These are phyloP conservation scores for Pseudogymnoascus sp. DNA, from an alignment of 2,329 filamentous ascomycete genomes.

Conservation along the genomic window DNA sequence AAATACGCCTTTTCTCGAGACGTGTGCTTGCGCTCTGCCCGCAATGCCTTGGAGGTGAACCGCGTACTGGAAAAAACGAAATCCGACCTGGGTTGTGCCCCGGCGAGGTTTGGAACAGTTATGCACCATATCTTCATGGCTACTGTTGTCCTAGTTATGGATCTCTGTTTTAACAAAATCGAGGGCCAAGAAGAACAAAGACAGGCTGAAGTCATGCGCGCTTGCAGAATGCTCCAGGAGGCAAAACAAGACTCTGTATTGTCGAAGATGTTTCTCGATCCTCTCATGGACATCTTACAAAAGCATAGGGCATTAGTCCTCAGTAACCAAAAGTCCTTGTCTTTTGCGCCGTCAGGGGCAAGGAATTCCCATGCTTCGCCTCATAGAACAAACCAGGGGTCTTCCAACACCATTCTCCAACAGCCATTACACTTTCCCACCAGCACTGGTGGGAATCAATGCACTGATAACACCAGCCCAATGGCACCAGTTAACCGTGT, in stretches of 20 bases:
- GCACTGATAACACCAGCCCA: not conserved
- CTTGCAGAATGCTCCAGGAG: constrained; percentile 29
- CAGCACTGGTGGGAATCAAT: not conserved
- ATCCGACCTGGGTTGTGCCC: constrained; percentile 18
- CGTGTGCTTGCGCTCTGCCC: constrained; percentile 30
- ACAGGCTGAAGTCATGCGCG: constrained; percentile 27
- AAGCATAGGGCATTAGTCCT: constrained; percentile 14
- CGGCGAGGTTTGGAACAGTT: constrained; percentile 25
- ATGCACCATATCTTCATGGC: constrained; percentile 32
- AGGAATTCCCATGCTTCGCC: not conserved
- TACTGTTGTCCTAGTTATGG: constrained; percentile 32
- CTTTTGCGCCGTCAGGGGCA: not conserved
- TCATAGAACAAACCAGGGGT: not conserved
- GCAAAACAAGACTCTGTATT: constrained; percentile 26
- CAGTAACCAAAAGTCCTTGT: not conserved
- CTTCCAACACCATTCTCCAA: not conserved
- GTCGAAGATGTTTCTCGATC: constrained; percentile 27
- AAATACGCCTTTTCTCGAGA: constrained; percentile 29
- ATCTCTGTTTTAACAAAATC: constrained; percentile 29
- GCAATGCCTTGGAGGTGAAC: constrained; percentile 20
- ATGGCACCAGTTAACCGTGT: not conserved
- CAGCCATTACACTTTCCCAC: not conserved
- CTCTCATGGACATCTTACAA: constrained; percentile 26
- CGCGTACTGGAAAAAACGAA: constrained; percentile 25
- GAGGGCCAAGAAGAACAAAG: constrained; percentile 25